A percentile compares a stretch with the other conserved stretches of the same genome.
phyloP scores from a whole-genome alignment of 1,284 basidiomycete genomes.

The Naganishia albida region DNA sequence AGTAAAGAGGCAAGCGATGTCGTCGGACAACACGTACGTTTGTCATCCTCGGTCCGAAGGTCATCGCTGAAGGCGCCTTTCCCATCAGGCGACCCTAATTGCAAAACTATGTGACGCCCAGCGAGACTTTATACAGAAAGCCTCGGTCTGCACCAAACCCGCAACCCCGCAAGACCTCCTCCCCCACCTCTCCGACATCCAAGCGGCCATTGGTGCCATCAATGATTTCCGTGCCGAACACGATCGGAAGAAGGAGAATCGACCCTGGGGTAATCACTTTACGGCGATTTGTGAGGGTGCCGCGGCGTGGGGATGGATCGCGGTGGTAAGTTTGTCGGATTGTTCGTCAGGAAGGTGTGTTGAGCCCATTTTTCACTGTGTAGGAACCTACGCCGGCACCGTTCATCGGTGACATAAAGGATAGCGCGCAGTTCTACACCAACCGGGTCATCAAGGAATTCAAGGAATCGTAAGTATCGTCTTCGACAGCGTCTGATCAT shows the following conservation, averaged over 20 bases:
- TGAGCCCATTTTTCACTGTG: background rate
- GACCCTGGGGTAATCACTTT: slow-evolving; percentile 80
- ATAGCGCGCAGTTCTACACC: slow-evolving; percentile 84
- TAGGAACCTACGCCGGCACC: slow-evolving; percentile 81
- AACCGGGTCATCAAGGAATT: slow-evolving; percentile 90
- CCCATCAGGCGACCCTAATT: slow-evolving; percentile 66
- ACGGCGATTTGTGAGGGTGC: slow-evolving; percentile 79
- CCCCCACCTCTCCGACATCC: slow-evolving; percentile 70
- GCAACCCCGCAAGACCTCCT: slow-evolving; percentile 62
- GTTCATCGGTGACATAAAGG: slow-evolving; percentile 81
- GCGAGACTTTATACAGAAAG: slow-evolving; percentile 67
- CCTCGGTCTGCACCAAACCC: slow-evolving; percentile 77
- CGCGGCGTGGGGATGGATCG: slow-evolving; percentile 88
- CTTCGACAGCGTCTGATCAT: background rate
- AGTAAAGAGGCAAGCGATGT: slow-evolving; percentile 73
- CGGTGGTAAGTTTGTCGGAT: slow-evolving; percentile 61
- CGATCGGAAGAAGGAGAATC: slow-evolving; percentile 64
- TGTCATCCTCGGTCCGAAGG: background rate
- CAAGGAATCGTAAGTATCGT: slow-evolving; percentile 78
- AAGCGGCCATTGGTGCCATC: slow-evolving; percentile 72
- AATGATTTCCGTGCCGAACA: slow-evolving; percentile 79
- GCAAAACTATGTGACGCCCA: slow-evolving; percentile 70
- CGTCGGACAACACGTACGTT: slow-evolving; percentile 75
- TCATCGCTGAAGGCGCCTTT: background rate
- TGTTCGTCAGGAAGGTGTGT: background rate